Conservation (phyloP, 2,329 filamentous ascomycete species). For the Exophiala dermatitidis region DNA sequence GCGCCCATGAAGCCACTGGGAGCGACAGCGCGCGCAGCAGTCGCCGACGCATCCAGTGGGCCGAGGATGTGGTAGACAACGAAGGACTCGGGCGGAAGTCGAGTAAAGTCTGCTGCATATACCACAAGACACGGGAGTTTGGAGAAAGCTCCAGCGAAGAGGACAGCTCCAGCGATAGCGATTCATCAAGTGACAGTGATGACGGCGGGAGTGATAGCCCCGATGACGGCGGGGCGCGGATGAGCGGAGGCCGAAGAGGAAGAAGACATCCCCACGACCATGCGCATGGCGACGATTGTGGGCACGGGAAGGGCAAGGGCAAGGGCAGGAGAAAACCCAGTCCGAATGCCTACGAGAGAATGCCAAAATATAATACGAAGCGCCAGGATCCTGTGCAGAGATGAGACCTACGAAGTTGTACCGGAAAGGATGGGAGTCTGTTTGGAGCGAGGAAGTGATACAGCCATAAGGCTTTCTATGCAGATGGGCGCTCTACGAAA, state of each 20-base stretch:
- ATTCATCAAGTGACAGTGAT: slow-evolving; percentile 37
- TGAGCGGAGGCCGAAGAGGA: slow-evolving; percentile 22
- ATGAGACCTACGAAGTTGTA: neutral
- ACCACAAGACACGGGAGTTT: slow-evolving; percentile 73
- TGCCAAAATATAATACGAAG: slow-evolving; percentile 32
- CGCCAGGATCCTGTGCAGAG: slow-evolving; percentile 3
- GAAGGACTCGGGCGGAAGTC: slow-evolving; percentile 90
- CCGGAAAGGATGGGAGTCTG: neutral
- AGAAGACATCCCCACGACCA: slow-evolving; percentile 12
- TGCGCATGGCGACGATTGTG: slow-evolving; percentile 21
- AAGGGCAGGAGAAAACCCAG: slow-evolving; percentile 33
- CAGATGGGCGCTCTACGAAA: no score
- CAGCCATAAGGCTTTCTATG: no score
- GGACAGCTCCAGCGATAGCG: slow-evolving; percentile 44
- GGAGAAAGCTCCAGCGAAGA: slow-evolving; percentile 68
- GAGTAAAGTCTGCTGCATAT: slow-evolving; percentile 99
- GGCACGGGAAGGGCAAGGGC: slow-evolving; percentile 29
- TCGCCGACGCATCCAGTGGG: slow-evolving; percentile 72
- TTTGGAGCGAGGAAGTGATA: no score
- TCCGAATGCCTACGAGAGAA: slow-evolving; percentile 44
- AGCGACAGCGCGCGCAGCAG: slow-evolving; percentile 7
- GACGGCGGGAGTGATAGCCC: slow-evolving; percentile 32
- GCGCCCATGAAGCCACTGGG: slow-evolving; percentile 18
- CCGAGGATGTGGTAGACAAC: slow-evolving; percentile 87
- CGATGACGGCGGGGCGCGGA: slow-evolving; percentile 26